Base-by-base conservation (phyloP, 768 basidiomycete species). In the Lepiota brunneoincarnata region DNA sequence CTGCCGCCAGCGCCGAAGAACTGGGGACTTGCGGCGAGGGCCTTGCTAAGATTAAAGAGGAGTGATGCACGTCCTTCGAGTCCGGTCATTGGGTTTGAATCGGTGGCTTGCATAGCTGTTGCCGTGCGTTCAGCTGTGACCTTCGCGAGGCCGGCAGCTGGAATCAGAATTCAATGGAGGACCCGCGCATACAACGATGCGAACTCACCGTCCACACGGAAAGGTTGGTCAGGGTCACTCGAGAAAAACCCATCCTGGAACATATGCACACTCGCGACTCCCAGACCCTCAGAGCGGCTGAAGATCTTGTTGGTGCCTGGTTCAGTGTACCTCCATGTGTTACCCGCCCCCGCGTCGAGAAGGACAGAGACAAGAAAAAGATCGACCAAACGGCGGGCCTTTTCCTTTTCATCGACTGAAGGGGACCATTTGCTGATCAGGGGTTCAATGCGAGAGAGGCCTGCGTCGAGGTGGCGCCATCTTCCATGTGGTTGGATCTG, bases 321-420 rank as follows among this genome's bases (percentile, higher is more conserved):
- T 54, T 95, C 93, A 6, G 71, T 75, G 68, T 88, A 98, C 10
- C 68, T 69, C 95, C 95, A 98, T 1, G 71, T 63, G 52, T 81
- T 86, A 0, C 95, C 96, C 0, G 95, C 96, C 1, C 95, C 95
- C 0, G 95, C 96, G 62, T 98, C 96, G 34, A 99, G 83, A 12
- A 98, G 78, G 6, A 98, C 96, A 10, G 93, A 93, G 26, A 92
- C 89, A 20, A 87, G 73, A 72, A 94, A 95, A 37, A 97, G 81
- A 70, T 98, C 96, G 65, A 98, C 77, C 31, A 93, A 75, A 1
- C 93, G 80, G 54, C 84, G 82, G 48, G 84, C 79, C 39, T 80
- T 78, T 62, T 94, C 86, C 49, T 75, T 80, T 1, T 64, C 55
- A 60, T 81, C 77, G 4, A 80, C 72, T 2, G 70, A 65, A 0